Evolutionary conservation across 108 stramenopile species (phyloP).

Genomic region (Nitzschia inconspicua): DNA sequence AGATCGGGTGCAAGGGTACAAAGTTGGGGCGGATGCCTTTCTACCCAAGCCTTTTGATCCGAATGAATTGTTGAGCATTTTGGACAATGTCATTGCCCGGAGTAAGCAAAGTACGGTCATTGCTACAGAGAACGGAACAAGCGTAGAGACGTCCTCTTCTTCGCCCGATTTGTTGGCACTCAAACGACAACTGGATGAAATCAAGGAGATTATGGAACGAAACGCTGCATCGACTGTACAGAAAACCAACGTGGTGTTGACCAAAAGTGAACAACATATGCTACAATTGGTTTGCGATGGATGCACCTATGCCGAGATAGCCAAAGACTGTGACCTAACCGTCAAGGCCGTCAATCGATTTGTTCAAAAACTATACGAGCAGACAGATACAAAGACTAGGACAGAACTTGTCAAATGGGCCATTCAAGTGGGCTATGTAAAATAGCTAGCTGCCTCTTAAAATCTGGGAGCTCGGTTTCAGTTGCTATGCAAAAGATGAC

Average conservation of each 20-base stretch:
- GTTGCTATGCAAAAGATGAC: no score
- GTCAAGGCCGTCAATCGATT: slow-evolving; percentile 16
- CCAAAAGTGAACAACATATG: slow-evolving; percentile 38
- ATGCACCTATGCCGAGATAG: slow-evolving; percentile 46
- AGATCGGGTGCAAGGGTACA: slow-evolving; percentile 82
- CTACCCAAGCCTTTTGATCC: slow-evolving; percentile 88
- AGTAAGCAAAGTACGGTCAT: slow-evolving; percentile 17
- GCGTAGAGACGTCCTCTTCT: neutral
- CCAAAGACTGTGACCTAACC: slow-evolving; percentile 14
- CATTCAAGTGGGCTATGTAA: slow-evolving; percentile 41
- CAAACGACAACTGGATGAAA: slow-evolving; percentile 32
- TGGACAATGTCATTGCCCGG: slow-evolving; percentile 64
- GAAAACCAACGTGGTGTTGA: slow-evolving; percentile 41
- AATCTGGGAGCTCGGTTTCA: no score
- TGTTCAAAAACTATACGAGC: slow-evolving; percentile 25
- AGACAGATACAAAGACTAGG: slow-evolving; percentile 37
- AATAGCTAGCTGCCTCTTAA: neutral
- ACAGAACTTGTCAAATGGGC: slow-evolving; percentile 70
- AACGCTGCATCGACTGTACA: slow-evolving; percentile 24
- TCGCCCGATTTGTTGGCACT: slow-evolving; percentile 9
- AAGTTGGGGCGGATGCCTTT: slow-evolving; percentile 77
- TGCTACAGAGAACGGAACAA: neutral
- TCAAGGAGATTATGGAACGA: slow-evolving; percentile 36
- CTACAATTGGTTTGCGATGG: slow-evolving; percentile 44
- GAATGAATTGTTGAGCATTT: slow-evolving; percentile 75